Conservation (phyloP, 179 eudicot genomes). For the Heliamphora pulchella region DNA sequence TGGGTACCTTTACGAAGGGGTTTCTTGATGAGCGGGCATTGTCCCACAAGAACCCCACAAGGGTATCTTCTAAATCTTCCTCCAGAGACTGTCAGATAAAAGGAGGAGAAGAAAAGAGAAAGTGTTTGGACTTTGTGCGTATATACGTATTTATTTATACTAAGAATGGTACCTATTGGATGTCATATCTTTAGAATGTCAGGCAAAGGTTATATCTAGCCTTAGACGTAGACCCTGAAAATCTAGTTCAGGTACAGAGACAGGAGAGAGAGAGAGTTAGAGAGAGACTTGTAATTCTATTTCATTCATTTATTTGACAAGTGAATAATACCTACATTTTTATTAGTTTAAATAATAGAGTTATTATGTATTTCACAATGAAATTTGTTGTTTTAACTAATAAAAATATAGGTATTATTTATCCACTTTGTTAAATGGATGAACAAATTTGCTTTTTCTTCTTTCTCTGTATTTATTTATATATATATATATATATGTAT, state of each 20-base stretch:
- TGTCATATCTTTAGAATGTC: constrained; percentile 13
- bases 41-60: constrained; percentile 5
- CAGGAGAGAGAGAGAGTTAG: not conserved
- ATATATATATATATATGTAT: too few species aligned
- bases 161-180: not conserved
- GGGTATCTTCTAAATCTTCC: constrained; percentile 14
- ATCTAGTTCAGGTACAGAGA: not conserved
- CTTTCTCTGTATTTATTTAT: too few species aligned
- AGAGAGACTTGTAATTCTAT: too few species aligned
- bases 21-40: constrained; percentile 8
- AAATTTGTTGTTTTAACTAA: too few species aligned
- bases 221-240: not conserved
- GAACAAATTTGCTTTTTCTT: too few species aligned
- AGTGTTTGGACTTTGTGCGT: not conserved
- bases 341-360: too few species aligned
- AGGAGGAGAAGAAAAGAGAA: not conserved
- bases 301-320: too few species aligned
- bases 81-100: constrained; percentile 5
- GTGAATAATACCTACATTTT: too few species aligned
- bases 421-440: too few species aligned
- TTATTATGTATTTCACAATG: too few species aligned
- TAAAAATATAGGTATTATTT: too few species aligned
- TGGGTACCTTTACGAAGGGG: not conserved
- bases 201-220: constrained; percentile 5
- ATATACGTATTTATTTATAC: not conserved